Base-by-base conservation (phyloP, 352 stramenopile species). In the Phytophthora hibernalis region DNA sequence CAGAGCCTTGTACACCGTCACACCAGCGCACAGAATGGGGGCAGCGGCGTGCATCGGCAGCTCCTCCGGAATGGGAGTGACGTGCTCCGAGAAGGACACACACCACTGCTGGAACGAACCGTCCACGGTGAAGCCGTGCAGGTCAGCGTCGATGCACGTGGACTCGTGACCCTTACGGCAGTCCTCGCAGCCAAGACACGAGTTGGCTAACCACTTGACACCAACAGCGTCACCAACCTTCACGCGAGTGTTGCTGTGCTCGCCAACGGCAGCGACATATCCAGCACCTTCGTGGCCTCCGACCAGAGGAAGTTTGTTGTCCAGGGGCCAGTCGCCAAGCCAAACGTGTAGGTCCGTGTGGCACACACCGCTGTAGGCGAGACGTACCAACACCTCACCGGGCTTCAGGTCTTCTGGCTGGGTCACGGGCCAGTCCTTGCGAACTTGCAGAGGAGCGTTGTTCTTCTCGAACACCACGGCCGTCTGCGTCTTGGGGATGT, bases 1-100 rank as follows among this genome's bases (percentile, higher is more conserved):
- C 37, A 96, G 61, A 1, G 90, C 87, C 51, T 83, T 91, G 67
- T 92, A 97, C 5, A 82, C 82, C 0, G 91, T 97, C 48, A 97
- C 83, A 26, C 91, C 91, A 9, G 90, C 89, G 61, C 91, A 97
- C 24, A 97, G 67, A 7, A 97, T 75, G 0, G 87, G 77, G 31
- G 79, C 87, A 2, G 80, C 82, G 0, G 59, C 70, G 21, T 74
- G 57, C 30, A 88, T 66, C 7, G 67, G 53, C 15, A 96, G 56
- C 30, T 77, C 74, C 6, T 71, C 67, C 11, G 88, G 88, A 62
- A 96, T 83, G 20, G 83, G 78, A 9, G 87, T 88, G 52, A 96
- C 87, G 48, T 79, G 71, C 15, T 90, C 69, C 0, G 72, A 61
- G 54, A 90, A 97, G 9, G 85, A 90, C 42, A 90, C 85, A 22